phyloP scores from a whole-genome alignment of 805 yeast genomes.

The Candida hungchunana region DNA sequence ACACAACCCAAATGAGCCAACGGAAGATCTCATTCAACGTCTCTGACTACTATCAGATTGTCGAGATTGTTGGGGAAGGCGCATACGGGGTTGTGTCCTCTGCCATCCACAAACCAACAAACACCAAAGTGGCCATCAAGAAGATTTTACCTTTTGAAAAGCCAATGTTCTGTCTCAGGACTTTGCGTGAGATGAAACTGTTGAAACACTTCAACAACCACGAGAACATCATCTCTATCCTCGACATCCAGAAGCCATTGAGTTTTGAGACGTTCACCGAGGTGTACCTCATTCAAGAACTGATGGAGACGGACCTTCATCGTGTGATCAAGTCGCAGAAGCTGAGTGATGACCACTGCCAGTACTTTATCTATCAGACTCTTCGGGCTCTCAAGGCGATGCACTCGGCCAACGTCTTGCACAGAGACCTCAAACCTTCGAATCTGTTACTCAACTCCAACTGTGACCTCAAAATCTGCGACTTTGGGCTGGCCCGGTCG shows the following conservation, averaged over 20 bases:
- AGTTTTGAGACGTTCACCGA: slow-evolving; percentile 59
- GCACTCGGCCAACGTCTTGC: slow-evolving; percentile 70
- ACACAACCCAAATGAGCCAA: slow-evolving; percentile 10
- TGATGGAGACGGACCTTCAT: slow-evolving; percentile 73
- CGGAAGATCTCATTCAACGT: slow-evolving; percentile 58
- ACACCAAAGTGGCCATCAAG: slow-evolving; percentile 68
- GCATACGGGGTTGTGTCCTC: slow-evolving; percentile 78
- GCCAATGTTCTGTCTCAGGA: slow-evolving; percentile 61
- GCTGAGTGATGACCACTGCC: slow-evolving; percentile 62
- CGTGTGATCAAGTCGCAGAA: slow-evolving; percentile 53
- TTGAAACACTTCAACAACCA: slow-evolving; percentile 61
- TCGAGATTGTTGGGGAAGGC: slow-evolving; percentile 69
- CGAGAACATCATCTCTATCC: slow-evolving; percentile 64
- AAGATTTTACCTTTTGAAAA: slow-evolving; percentile 69
- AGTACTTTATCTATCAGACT: slow-evolving; percentile 67
- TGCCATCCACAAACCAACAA: slow-evolving; percentile 59
- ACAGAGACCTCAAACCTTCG: slow-evolving; percentile 74
- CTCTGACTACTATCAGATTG: slow-evolving; percentile 55
- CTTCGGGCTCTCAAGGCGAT: slow-evolving; percentile 65
- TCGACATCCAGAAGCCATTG: slow-evolving; percentile 63
- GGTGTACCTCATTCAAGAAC: slow-evolving; percentile 71
- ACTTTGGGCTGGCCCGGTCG: slow-evolving; percentile 69
- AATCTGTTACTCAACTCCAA: slow-evolving; percentile 62
- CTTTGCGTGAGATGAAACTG: slow-evolving; percentile 65
- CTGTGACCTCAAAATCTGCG: slow-evolving; percentile 75